Evolutionary conservation across 1,284 basidiomycete species (phyloP), one percentile per base, ranked within the genome.

Genomic region (Ustilago crameri): DNA sequence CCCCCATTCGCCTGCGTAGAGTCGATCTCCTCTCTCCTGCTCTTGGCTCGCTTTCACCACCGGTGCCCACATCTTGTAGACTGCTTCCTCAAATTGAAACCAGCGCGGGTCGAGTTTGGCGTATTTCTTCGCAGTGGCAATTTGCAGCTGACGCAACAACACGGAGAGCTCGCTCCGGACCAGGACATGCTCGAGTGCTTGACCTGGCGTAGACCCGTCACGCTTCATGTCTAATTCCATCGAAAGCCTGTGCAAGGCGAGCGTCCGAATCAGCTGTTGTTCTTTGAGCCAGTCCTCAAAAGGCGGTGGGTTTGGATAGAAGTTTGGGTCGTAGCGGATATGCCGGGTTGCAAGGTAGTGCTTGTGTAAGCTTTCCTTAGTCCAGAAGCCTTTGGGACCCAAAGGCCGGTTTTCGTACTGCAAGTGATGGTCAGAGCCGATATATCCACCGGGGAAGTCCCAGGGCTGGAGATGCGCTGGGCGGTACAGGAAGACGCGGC

Each of bases 211-310:
- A 2, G 40, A n/a, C 3, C 20, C 22, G 1, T 18, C 14, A 2
- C 45, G 51, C 1, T 9, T 3, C 2, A 22, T n/a, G 9, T 60
- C 56, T 9, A 48, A 4, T 1, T 44, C 20, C 48, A 59, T 51
- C 0, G 30, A 9, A 1, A 35, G 20, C 1, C 12, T 12, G 8
- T 37, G 44, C 18, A 59, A 22, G 12, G 51, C 51, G 55, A 69
- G 58, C 8, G 60, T 47, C 1, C 55, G 51, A 24, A 69, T 55
- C 14, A 69, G 40, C 18, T 55, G 22, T n/a, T 55, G 60, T 24
- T 69, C 66, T 23, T 69, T 69, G 14, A 69, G 24, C 66, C 66
- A 69, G 4, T 34, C 55, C 15, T 51, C 26, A 41, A 58, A 69
- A 0, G 66, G 66, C 1, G 60, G 59, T 17, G 44, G 38, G 5